phyloP scores from a whole-genome alignment of 2,329 filamentous ascomycete genomes.

The Didymellaceae sp. region DNA sequence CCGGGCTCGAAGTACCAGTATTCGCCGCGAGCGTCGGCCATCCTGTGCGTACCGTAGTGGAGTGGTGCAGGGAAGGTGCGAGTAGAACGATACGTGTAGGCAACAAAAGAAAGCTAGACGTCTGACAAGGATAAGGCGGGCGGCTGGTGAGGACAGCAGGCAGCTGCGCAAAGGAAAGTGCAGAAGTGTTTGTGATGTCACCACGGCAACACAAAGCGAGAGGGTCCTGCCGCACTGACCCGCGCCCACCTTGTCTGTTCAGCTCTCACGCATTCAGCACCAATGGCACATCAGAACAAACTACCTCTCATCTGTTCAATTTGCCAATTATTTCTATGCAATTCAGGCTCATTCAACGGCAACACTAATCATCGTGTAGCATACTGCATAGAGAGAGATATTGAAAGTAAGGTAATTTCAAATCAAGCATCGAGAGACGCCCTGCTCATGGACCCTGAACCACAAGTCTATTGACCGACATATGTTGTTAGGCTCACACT shows the following conservation, averaged over 20 bases:
- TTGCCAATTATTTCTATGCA: too few relatives aligned
- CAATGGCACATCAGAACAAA: too few relatives aligned
- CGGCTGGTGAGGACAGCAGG: slow-evolving; percentile 9
- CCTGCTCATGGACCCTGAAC: too few relatives aligned
- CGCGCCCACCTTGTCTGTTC: not conserved
- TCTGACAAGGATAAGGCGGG: slow-evolving; percentile 13
- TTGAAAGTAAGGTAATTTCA: too few relatives aligned
- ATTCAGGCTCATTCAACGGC: too few relatives aligned
- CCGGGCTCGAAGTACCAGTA: slow-evolving; percentile 77
- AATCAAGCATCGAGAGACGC: too few relatives aligned
- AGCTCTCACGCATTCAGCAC: not conserved
- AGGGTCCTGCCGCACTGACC: slow-evolving; percentile 5
- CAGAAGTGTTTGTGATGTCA: slow-evolving; percentile 18
- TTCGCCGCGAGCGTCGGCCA: slow-evolving; percentile 46
- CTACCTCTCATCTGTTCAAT: too few relatives aligned
- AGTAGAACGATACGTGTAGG: not conserved
- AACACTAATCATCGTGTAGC: too few relatives aligned
- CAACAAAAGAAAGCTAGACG: slow-evolving; percentile 2
- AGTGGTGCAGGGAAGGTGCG: not conserved
- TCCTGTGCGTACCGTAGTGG: slow-evolving; percentile 9
- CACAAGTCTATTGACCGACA: too few relatives aligned
- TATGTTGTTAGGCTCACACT: too few relatives aligned
- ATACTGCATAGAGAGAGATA: too few relatives aligned
- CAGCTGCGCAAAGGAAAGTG: slow-evolving; percentile 9
- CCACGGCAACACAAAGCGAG: slow-evolving; percentile 10